A percentile compares a stretch with the other conserved stretches of the same genome.
Evolutionary conservation across 1,139 yeast genomes (phyloP).

Genomic region (Blastobotrys ciferrii): DNA sequence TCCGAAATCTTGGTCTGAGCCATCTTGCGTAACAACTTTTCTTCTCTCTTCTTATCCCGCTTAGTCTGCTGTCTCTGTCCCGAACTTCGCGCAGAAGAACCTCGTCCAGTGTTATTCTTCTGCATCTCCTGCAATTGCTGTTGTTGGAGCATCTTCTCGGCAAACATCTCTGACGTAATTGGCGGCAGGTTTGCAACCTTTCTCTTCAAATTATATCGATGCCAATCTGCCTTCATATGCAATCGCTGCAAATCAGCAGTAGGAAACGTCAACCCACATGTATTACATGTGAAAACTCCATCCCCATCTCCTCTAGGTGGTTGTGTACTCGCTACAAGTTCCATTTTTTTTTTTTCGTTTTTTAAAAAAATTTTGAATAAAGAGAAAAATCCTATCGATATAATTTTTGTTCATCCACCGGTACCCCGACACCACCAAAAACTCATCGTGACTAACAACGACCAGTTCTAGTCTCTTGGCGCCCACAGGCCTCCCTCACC

Average conservation of each 20-base stretch:
- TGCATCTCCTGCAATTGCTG: constrained; percentile 34
- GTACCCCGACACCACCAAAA: not conserved
- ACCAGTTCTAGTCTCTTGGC: not conserved
- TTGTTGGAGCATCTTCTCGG: constrained; percentile 62
- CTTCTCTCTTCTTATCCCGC: constrained; percentile 40
- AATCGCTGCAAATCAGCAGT: constrained; percentile 77
- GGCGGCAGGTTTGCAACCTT: constrained; percentile 84
- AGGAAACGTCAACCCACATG: constrained; percentile 78
- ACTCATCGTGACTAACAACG: not conserved
- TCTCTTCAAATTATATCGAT: constrained; percentile 85
- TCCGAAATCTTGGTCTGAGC: constrained; percentile 21
- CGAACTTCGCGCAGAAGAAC: constrained; percentile 27
- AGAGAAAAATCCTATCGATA: constrained; percentile 3
- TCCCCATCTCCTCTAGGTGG: constrained; percentile 27
- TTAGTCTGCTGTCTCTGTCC: constrained; percentile 38
- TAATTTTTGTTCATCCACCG: not conserved
- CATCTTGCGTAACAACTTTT: constrained; percentile 28
- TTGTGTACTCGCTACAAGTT: constrained; percentile 16
- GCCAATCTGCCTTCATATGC: constrained; percentile 98
- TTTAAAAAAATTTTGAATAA: not conserved
- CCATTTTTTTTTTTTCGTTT: constrained; percentile 13
- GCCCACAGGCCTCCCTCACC: no score
- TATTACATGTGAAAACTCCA: constrained; percentile 66
- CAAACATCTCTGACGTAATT: constrained; percentile 74
- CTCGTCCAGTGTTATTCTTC: constrained; percentile 49